phyloP scores from a whole-genome alignment of 306 rosid genomes.

The Albizia julibrissin region DNA sequence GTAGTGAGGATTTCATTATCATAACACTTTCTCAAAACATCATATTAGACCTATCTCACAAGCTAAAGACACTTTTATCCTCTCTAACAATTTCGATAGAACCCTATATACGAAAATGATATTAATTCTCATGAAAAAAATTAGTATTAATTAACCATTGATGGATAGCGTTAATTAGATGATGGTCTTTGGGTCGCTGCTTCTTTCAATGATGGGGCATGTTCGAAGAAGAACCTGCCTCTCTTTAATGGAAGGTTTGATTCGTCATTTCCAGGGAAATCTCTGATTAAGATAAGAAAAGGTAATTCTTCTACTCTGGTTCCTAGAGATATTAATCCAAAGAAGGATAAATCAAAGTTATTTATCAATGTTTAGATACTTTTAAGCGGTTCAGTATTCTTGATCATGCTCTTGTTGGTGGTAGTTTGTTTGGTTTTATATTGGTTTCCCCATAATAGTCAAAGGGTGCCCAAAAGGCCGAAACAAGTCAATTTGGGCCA shows the following conservation, averaged over 20 bases:
- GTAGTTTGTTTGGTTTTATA: neutral
- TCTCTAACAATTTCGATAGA: too few relatives aligned
- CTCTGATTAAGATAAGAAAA: constrained; percentile 17
- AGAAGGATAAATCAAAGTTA: neutral
- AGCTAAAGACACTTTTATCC: too few relatives aligned
- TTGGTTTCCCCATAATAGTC: neutral
- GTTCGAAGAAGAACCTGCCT: neutral
- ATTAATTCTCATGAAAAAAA: too few relatives aligned
- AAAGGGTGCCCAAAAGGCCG: neutral
- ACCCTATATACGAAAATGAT: too few relatives aligned
- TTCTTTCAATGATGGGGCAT: neutral
- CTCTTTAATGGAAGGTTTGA: constrained; percentile 1
- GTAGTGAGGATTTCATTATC: too few relatives aligned
- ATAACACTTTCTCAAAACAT: too few relatives aligned
- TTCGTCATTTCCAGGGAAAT: neutral
- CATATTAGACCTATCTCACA: too few relatives aligned
- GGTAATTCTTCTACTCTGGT: neutral
- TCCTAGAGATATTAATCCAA: neutral
- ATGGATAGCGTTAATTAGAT: too few relatives aligned
- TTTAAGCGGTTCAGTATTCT: neutral
- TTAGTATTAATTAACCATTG: too few relatives aligned
- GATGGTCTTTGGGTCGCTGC: constrained; percentile 21
- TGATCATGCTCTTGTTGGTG: constrained; percentile 7
- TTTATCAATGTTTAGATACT: constrained; percentile 9
- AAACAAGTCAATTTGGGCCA: neutral